A percentile compares a stretch with the other conserved stretches of the same genome.
These are phyloP conservation scores for Arthrinium phaeospermum DNA, from an alignment of 2,329 filamentous ascomycete genomes.

Conservation along the genomic window DNA sequence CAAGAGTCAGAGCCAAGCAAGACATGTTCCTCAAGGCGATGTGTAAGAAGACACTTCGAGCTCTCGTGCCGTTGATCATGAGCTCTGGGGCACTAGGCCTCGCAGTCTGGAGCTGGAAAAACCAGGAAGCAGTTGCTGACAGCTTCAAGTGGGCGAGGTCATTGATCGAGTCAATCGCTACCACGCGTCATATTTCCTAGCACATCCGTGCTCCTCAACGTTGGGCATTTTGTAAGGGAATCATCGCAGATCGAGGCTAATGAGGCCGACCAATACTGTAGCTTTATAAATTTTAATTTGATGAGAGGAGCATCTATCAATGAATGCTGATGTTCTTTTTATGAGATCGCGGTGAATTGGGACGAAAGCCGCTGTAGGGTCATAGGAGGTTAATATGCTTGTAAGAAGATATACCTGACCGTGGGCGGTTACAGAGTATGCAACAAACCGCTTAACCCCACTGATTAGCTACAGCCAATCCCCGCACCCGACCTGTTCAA, in stretches of 20 bases:
- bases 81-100: not conserved
- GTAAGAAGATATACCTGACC: not conserved
- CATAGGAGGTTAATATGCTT: not conserved
- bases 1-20: slow-evolving; percentile 6
- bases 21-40: slow-evolving; percentile 9
- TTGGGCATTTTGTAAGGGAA: not conserved
- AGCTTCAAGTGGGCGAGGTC: not conserved
- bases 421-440: not conserved
- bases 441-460: slow-evolving; percentile 12
- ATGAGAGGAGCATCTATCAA: too few species aligned
- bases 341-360: not conserved
- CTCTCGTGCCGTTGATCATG: not conserved
- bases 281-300: not conserved
- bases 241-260: not conserved
- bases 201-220: not conserved
- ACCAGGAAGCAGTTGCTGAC: not conserved
- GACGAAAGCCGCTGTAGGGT: not conserved
- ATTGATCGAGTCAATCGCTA: too few species aligned
- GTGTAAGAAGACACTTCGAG: slow-evolving; percentile 1
- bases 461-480: not conserved
- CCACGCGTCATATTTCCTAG: not conserved
- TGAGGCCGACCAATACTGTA: not conserved
- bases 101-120: not conserved
- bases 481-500: not conserved
- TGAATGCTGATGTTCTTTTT: too few species aligned